Base-by-base conservation (phyloP, 495 filamentous ascomycete genomes). In the Neurospora sp. region DNA sequence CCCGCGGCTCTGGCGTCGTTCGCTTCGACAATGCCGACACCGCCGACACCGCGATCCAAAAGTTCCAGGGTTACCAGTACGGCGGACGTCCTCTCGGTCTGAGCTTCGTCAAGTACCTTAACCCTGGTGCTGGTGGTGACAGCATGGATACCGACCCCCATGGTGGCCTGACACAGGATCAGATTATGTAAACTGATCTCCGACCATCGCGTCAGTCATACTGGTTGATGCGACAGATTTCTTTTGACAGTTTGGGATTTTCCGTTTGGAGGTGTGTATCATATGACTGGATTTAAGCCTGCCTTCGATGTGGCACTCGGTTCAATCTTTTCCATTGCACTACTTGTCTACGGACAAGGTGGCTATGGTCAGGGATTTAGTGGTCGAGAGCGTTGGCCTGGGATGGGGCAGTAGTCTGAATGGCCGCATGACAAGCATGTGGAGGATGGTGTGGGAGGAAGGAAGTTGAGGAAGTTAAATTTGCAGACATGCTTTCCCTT, bases 61-160 rank as follows among this genome's bases (percentile, higher is more conserved):
- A 98, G 79, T 99, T 99, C 85, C 93, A 94, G 76, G 94, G 94
- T 70, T 99, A 99, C 78, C 92, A 97, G 79, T 99, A 99, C 79
- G 96, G 96, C 75, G 96, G 95, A 54, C 92, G 96, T 75, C 96
- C 96, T 74, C 90, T 99, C 71, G 93, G 94, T 39, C 88, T 99
- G 73, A 92, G 89, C 77, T 98, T 92, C 81, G 94, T 97, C 83
- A 94, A 94, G 80, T 98, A 98, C 82, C 82, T 90, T 78, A 93
- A 89, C 76, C 85, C 87, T 1, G 87, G 84, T 39, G 83, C 85
- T 72, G 54, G 23, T 7, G 89, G 88, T 20, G 93, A 94, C 77
- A 87, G 85, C 75, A 97, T 96, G 92, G 94, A 97, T 76, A 92
- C 89, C 39, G 91, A 96, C 76, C 84, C 88, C n/a, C 90, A 92